These are phyloP conservation scores for Phaeodactylum tricornutum DNA, from an alignment of 108 stramenopile genomes.

Conservation along the genomic window DNA sequence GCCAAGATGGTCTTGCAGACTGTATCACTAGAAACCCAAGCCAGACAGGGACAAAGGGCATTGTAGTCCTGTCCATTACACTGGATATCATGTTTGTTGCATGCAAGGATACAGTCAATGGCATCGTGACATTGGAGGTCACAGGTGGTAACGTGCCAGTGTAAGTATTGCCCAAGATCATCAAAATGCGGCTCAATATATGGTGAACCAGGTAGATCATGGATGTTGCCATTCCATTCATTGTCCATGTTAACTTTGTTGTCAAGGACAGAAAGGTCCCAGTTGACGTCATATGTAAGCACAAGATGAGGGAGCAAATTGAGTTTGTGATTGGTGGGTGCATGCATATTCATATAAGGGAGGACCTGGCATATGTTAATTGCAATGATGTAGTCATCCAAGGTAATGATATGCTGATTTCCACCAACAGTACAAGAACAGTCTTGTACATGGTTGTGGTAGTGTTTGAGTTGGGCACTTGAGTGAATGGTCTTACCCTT, in stretches of 20 bases:
- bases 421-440: slow-evolving; percentile 8
- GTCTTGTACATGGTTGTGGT: slow-evolving; percentile 9
- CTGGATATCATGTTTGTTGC: no score
- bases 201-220: no score
- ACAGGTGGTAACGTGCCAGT: no score
- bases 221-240: neutral
- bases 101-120: no score
- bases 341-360: neutral
- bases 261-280: slow-evolving; percentile 20
- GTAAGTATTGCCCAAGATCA: no score
- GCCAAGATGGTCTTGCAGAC: no score
- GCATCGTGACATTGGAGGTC: no score
- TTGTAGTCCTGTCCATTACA: no score
- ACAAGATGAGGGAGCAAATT: slow-evolving; percentile 9
- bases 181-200: no score
- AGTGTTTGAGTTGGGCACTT: slow-evolving; percentile 9
- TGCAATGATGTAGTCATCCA: slow-evolving; percentile 9
- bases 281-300: slow-evolving; percentile 7
- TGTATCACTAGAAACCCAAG: no score
- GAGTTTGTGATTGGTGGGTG: slow-evolving; percentile 1
- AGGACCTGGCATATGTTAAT: slow-evolving; percentile 1
- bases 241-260: neutral
- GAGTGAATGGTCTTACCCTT: slow-evolving; percentile 18
- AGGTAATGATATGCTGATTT: slow-evolving; percentile 7
- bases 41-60: no score